Conservation (phyloP, 2,329 filamentous ascomycete genomes). For the Teratosphaeria destructans region DNA sequence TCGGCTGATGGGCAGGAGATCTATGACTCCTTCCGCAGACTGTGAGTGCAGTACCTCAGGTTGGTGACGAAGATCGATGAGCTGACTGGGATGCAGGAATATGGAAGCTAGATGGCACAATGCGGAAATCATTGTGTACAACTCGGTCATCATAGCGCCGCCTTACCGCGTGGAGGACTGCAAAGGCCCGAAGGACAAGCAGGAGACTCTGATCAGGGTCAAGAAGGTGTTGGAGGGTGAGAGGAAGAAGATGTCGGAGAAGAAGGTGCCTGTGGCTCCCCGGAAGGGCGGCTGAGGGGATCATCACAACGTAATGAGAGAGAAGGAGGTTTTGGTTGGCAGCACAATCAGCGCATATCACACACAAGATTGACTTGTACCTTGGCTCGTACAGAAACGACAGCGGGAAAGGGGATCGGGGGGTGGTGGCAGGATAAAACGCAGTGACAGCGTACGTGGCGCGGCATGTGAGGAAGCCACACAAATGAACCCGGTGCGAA, state of each 20-base stretch:
- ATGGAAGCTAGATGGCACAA: constrained; percentile 49
- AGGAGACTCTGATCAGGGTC: constrained; percentile 31
- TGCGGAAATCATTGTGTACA: constrained; percentile 48
- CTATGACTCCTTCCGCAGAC: constrained; percentile 51
- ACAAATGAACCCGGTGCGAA: background rate
- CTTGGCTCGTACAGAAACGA: background rate
- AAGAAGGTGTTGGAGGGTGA: constrained; percentile 38
- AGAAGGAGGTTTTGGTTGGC: no score
- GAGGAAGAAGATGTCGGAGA: constrained; percentile 31
- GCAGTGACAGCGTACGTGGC: background rate
- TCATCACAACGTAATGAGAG: background rate
- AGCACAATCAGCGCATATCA: no score
- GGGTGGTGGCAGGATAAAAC: background rate
- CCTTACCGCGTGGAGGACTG: constrained; percentile 51
- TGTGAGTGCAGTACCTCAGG: constrained; percentile 27
- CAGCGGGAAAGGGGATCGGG: background rate
- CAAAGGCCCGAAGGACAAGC: constrained; percentile 33
- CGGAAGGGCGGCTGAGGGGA: constrained; percentile 6
- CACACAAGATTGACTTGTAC: no score
- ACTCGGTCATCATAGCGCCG: constrained; percentile 47
- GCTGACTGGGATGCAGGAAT: constrained; percentile 12
- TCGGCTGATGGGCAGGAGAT: constrained; percentile 52
- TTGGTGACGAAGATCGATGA: background rate
- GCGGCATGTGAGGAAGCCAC: background rate
- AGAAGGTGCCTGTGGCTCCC: constrained; percentile 7